Conservation (phyloP, 495 filamentous ascomycete species). For the Tuber calosporum region DNA sequence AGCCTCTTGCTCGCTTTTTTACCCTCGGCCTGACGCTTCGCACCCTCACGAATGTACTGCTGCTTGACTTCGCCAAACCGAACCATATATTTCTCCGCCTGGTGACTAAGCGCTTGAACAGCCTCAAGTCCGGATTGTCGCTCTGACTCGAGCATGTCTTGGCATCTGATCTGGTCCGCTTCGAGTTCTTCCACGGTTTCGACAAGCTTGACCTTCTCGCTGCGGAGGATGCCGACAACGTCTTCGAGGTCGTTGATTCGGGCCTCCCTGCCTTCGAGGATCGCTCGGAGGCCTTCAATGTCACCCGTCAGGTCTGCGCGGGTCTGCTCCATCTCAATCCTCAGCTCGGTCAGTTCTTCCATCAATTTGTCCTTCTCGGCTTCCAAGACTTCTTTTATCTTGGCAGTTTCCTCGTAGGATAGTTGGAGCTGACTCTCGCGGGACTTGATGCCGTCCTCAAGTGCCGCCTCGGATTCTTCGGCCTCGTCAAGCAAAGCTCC, state of each 20-base stretch:
- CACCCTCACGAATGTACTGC: conserved; percentile 19
- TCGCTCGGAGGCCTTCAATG: conserved; percentile 12
- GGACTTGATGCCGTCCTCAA: conserved; percentile 27
- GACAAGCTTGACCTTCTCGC: conserved; percentile 23
- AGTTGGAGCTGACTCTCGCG: conserved; percentile 31
- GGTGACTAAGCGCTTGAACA: conserved; percentile 18
- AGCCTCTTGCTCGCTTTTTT: conserved; percentile 22
- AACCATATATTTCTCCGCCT: conserved; percentile 21
- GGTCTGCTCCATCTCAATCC: neutral
- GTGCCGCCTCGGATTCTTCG: conserved; percentile 13
- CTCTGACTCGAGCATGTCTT: conserved; percentile 25
- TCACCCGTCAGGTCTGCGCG: conserved; percentile 8
- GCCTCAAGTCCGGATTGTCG: conserved; percentile 26
- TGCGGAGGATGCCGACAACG: conserved; percentile 10
- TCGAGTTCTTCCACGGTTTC: conserved; percentile 16
- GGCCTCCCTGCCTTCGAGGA: conserved; percentile 18
- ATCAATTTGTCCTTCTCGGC: conserved; percentile 16
- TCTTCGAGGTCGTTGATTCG: conserved; percentile 21
- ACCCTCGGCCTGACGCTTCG: conserved; percentile 20
- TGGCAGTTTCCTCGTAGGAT: conserved; percentile 21
- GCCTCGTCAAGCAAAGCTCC: conserved; percentile 18
- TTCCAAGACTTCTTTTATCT: conserved; percentile 15
- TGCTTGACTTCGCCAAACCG: conserved; percentile 37
- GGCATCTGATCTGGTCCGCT: conserved; percentile 8
- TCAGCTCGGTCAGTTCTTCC: conserved; percentile 15